Base-by-base conservation (phyloP, 1,139 yeast species). In the Groenewaldozyma sp. region DNA sequence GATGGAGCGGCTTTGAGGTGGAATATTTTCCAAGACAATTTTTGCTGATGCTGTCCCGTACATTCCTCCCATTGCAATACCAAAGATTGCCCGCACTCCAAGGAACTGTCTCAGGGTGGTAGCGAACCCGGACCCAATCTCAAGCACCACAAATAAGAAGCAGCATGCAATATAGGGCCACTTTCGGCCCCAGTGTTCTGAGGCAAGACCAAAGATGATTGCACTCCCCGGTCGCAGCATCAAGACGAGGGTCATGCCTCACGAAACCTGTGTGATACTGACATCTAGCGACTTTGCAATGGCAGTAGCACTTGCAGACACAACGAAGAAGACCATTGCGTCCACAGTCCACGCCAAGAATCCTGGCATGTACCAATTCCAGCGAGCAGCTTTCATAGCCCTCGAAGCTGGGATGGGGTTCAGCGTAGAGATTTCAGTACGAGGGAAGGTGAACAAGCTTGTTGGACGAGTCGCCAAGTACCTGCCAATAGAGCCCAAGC, bases 141-240 rank as follows among this genome's bases (percentile, higher is more conserved):
- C 78, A 28, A 74, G 60, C 16, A 61, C 64, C 7, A 67, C 56
- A 46, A 75, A 71, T 32, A 69, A 54, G 4, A 58, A 40, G 46
- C 68, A 67, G 48, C 73, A 65, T 4, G 59, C 53, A 34, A 73
- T 68, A 42, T 63, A 71, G 1, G 79, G 75, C 67, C 70, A 72
- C 53, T 74, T 74, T 52, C 79, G 63, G 11, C 79, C 78, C 45
- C 65, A 71, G 42, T 62, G 59, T 55, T 75, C 81, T 27, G 74
- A 63, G 44, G 65, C 53, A 36, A 64, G 46, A n/a, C 82, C 82
- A 53, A 74, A 74, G 14, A 74, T 66, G 13, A 73, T 54, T 1
- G 81, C 78, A 37, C 82, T 81, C 3, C 72, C 70, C 3, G 78
- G 71, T 48, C 82, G 62, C 40, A 75, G 67, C 78, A 75, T 75